A percentile compares a stretch with the other conserved stretches of the same genome.
Evolutionary conservation across 345 rosid species (phyloP).

Genomic region (Combretum micranthum): DNA sequence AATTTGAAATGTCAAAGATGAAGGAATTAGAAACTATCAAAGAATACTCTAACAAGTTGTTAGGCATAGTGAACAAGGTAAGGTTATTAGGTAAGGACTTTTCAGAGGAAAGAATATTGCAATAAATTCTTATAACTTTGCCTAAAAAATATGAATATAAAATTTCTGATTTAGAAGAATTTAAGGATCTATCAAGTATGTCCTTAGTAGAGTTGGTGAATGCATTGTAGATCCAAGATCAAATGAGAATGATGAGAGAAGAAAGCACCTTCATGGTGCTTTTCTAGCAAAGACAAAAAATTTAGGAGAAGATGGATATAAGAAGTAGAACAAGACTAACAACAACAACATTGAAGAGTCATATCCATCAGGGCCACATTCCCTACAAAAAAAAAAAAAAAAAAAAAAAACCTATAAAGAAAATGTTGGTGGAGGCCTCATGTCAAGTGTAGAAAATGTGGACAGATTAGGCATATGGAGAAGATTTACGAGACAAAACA

Average conservation of each 20-base stretch:
- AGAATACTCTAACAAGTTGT: neutral
- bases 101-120: constrained; percentile 9
- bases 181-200: neutral
- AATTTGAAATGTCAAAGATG: constrained; percentile 4
- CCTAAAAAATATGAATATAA: constrained; percentile 5
- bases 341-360: neutral
- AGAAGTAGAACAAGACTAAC: neutral
- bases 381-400: constrained; percentile 7
- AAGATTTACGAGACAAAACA: constrained; percentile 3
- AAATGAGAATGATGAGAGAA: constrained; percentile 8
- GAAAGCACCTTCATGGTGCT: neutral
- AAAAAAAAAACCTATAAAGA: neutral
- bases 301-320: neutral
- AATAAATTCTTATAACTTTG: constrained; percentile 5
- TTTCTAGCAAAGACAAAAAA: constrained; percentile 3
- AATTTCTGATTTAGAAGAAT: constrained; percentile 7
- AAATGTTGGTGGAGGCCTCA: neutral
- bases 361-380: neutral
- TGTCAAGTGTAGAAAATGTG: constrained; percentile 7
- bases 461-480: constrained; percentile 1
- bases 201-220: constrained; percentile 9
- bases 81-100: constrained; percentile 3
- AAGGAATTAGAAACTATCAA: constrained; percentile 2
- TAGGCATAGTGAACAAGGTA: constrained; percentile 5
- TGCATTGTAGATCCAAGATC: constrained; percentile 6